Evolutionary conservation across 805 yeast species (phyloP), one percentile per base, ranked within the genome.

Genomic region (Wickerhamiella azyma): DNA sequence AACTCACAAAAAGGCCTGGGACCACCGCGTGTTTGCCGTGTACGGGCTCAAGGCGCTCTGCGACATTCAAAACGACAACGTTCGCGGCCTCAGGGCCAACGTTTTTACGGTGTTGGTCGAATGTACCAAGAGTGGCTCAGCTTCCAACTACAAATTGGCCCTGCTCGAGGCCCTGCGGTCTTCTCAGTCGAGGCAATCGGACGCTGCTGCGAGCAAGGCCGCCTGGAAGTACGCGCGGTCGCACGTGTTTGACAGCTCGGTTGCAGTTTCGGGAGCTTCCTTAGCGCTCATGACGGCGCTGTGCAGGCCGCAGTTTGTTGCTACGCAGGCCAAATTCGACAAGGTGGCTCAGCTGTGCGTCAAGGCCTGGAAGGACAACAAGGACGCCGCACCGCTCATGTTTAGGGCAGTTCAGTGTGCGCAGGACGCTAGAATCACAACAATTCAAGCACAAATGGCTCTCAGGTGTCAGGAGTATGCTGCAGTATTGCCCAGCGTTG

Each of bases 181-280:
- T 10, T 37, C 43, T 18, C 37, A 38, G 10, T 9, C 47, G 5
- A 10, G 46, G 5, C 51, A 62, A 1, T 48, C 61, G 24, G 68
- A 65, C 39, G 66, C 58, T 21, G 35, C 54, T 1, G 51, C 58
- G 3, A 47, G 55, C 21, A 59, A 61, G 43, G 58, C 53, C 28
- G 53, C 63, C 3, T 59, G 60, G 59, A 63, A 62, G 41, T 48
- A 46, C 7, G 64, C 63, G 11, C 52, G 54, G 9, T 26, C 48
- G 7, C 52, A 48, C 14, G 33, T 56, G 9, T 47, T 52, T 5
- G 67, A 62, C 39, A 53, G 52, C 39, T 55, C 60, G 1, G 55
- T 55, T 6, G 48, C 52, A 3, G 64, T 60, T 5, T 55, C 62
- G 0, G 53, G 57, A 11, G 60, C 63, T 2, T 58, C 62, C 1